Percentiles rank a stretch among this genome's conserved stretches.
Conservation (phyloP, 306 rosid species). For the Cucurbita pepo region DNA sequence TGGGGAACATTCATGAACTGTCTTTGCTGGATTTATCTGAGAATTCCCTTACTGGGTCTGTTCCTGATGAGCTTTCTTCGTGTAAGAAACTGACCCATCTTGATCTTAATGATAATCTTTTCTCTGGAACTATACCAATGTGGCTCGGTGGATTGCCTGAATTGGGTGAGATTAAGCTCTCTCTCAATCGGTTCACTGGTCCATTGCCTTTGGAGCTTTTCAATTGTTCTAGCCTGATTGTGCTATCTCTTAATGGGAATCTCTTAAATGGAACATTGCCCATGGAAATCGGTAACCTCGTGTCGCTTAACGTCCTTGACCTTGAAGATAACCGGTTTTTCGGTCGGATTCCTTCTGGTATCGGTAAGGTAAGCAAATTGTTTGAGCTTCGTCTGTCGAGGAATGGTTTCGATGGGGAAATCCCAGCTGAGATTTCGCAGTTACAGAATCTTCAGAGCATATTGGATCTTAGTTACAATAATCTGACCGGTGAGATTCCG, state of each 20-base stretch:
- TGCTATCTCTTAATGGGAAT: slow-evolving; percentile 55
- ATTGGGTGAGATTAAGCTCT: slow-evolving; percentile 73
- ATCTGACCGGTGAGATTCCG: slow-evolving; percentile 65
- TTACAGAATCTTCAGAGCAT: slow-evolving; percentile 78
- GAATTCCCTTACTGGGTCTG: slow-evolving; percentile 54
- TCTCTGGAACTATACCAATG: slow-evolving; percentile 48
- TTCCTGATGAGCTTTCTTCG: slow-evolving; percentile 65
- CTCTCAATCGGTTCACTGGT: slow-evolving; percentile 48
- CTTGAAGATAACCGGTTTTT: slow-evolving; percentile 49
- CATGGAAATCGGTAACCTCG: slow-evolving; percentile 39
- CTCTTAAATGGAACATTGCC: slow-evolving; percentile 64
- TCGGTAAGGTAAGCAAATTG: slow-evolving; percentile 49
- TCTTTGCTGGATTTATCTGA: slow-evolving; percentile 61
- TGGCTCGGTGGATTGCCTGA: slow-evolving; percentile 73
- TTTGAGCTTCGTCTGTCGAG: slow-evolving; percentile 59
- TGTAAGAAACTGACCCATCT: slow-evolving; percentile 58
- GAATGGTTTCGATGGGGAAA: slow-evolving; percentile 48
- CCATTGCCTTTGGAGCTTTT: slow-evolving; percentile 48
- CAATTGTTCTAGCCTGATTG: slow-evolving; percentile 55
- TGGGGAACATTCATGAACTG: slow-evolving; percentile 42
- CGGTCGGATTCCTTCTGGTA: slow-evolving; percentile 41
- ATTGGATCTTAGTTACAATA: slow-evolving; percentile 72
- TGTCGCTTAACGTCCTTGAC: slow-evolving; percentile 50
- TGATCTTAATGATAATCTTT: slow-evolving; percentile 47
- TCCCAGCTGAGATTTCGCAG: slow-evolving; percentile 59